Conservation (phyloP, 164 flowering plant genomes). For the Magnolia kwangsiensis region DNA sequence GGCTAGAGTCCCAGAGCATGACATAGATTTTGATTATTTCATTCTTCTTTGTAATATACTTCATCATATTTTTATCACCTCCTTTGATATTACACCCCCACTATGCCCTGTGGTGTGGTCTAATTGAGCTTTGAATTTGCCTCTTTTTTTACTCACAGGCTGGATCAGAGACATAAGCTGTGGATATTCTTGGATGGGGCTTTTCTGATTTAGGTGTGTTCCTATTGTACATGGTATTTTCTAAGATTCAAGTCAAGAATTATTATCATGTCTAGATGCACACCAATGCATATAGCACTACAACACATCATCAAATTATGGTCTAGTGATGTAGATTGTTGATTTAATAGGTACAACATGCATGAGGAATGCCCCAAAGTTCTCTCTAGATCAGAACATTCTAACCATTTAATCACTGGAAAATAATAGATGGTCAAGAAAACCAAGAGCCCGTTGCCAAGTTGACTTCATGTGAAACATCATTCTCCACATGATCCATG, state of each 20-base stretch:
- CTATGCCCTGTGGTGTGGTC: no score
- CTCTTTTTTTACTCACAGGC: slow-evolving; percentile 18
- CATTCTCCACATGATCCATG: no score
- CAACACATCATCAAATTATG: background rate
- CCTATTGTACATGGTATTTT: background rate
- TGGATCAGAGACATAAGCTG: slow-evolving; percentile 85
- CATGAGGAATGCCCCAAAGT: background rate
- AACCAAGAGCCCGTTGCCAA: no score
- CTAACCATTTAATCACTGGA: background rate
- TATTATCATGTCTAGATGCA: background rate
- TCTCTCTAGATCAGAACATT: background rate
- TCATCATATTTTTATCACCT: no score
- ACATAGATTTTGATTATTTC: no score
- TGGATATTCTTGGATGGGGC: slow-evolving; percentile 97
- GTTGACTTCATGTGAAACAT: no score
- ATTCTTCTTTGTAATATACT: no score
- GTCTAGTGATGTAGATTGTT: background rate
- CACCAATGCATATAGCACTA: no score
- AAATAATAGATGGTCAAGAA: background rate
- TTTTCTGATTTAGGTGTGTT: slow-evolving; percentile 81
- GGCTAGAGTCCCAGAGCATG: no score
- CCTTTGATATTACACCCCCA: no score
- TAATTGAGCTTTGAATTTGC: no score
- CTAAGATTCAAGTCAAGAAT: background rate
- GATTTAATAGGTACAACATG: background rate